A percentile compares a stretch with the other conserved stretches of the same genome.
Conservation (phyloP, 2,329 filamentous ascomycete genomes). For the Fusarium veterinarium region DNA sequence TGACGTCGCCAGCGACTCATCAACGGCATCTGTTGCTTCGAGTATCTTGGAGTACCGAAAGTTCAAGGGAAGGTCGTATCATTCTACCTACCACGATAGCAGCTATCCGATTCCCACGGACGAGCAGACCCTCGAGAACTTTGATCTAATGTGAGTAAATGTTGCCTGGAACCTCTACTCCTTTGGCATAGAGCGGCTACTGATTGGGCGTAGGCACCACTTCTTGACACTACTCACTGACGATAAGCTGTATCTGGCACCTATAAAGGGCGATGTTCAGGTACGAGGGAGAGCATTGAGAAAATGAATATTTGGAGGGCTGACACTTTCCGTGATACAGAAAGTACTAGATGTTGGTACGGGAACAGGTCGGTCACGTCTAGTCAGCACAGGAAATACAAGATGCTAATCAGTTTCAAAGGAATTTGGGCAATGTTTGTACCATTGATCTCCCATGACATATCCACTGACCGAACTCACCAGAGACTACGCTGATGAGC, state of each 20-base stretch:
- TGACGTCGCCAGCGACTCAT: not conserved
- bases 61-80: slow-evolving; percentile 18
- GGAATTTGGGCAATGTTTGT: slow-evolving; percentile 20
- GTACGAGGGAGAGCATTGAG: not conserved
- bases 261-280: slow-evolving; percentile 5
- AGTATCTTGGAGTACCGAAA: slow-evolving; percentile 24
- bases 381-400: too few species aligned
- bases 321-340: not conserved
- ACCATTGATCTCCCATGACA: rapidly evolving
- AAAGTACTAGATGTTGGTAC: slow-evolving; percentile 20
- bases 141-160: slow-evolving; percentile 9
- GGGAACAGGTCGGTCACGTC: not conserved
- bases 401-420: too few species aligned
- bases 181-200: rapidly evolving
- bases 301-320: not conserved
- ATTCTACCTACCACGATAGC: not conserved
- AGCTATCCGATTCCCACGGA: slow-evolving; percentile 8
- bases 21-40: slow-evolving; percentile 5
- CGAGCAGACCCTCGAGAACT: slow-evolving; percentile 9
- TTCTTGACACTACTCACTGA: slow-evolving; percentile 17
- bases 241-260: slow-evolving; percentile 9
- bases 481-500: slow-evolving; percentile 19
- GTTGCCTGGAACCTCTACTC: too few species aligned
- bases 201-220: slow-evolving; percentile 5
- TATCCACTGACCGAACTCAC: not conserved